Base-by-base conservation (phyloP, 1,139 yeast species). In the Hyphopichia khmerensis region DNA sequence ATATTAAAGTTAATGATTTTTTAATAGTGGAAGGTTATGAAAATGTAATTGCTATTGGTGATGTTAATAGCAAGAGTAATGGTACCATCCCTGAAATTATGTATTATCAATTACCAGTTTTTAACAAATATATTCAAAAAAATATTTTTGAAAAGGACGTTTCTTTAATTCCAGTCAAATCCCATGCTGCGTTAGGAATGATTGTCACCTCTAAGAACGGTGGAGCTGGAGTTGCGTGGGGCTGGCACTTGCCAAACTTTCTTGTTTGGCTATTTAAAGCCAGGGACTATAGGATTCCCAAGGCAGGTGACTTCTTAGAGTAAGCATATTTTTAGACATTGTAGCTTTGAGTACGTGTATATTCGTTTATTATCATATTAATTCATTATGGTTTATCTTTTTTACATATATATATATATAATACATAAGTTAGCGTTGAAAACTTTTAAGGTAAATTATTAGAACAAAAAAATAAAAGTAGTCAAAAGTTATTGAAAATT, bases 201-300 rank as follows among this genome's bases (percentile, higher is more conserved):
- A 59, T 67, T 11, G 75, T 76, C 11, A 57, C 69, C 38, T 65
- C 72, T 4, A 60, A 55, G 46, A 48, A 54, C 2, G 72, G 72
- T 18, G 76, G 75, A 19, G 67, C 69, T 39, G 74, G 72, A 14
- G 38, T 53, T 8, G 24, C 55, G 0, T 62, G 51, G 44, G 73
- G 72, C 4, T 59, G 55, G 49, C 31, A 45, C 3, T 41, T 59
- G 9, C 74, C 75, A 2, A 60, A 44, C 36, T 67, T 69, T 43
- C 14, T 65, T 10, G 63, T 66, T 15, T 45, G 50, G 45, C n/a
- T 48, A 8, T 6, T 59, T 18, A 71, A 69, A 49, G 38, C 58
- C 3, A 58, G 47, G 37, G 60, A 59, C 41, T 63, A 35, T 35
- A 50, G 56, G 51, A 47, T 62, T 27, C 40, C 59, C 3, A 46